Percentiles rank a stretch among this genome's conserved stretches.
Conservation (phyloP, 2,329 filamentous ascomycete species). For the Fonsecaea nubica region DNA sequence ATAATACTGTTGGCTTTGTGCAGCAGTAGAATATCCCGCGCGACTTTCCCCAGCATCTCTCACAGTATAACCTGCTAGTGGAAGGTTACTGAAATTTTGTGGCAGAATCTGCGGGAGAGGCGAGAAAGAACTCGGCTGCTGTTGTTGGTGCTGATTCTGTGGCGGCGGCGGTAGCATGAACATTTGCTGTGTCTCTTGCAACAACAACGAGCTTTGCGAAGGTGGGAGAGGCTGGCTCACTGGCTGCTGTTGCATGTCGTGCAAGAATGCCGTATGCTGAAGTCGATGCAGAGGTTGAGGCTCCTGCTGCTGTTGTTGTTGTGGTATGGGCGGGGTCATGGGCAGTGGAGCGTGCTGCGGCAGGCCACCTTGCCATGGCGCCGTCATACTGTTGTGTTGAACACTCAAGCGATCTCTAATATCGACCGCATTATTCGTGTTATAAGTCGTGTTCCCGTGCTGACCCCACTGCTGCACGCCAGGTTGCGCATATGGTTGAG, state of each 20-base stretch:
- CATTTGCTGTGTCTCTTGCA: not conserved
- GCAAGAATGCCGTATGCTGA: not conserved
- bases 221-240: not conserved
- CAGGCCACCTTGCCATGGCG: not conserved
- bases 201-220: not conserved
- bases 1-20: not conserved
- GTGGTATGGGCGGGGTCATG: not conserved
- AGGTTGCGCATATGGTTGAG: not conserved
- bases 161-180: not conserved
- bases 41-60: not conserved
- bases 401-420: slow-evolving; percentile 7
- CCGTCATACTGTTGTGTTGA: not conserved
- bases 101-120: not conserved
- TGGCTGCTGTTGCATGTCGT: not conserved
- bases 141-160: not conserved
- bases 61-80: not conserved
- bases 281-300: not conserved
- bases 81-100: not conserved
- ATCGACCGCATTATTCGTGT: not conserved
- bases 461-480: slow-evolving; percentile 1
- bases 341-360: not conserved
- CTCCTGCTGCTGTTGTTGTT: not conserved
- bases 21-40: not conserved
- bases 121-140: not conserved
- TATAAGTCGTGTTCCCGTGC: not conserved